These are phyloP conservation scores for Sporothrix mexicana DNA, from an alignment of 2,329 filamentous ascomycete genomes.

Conservation along the genomic window DNA sequence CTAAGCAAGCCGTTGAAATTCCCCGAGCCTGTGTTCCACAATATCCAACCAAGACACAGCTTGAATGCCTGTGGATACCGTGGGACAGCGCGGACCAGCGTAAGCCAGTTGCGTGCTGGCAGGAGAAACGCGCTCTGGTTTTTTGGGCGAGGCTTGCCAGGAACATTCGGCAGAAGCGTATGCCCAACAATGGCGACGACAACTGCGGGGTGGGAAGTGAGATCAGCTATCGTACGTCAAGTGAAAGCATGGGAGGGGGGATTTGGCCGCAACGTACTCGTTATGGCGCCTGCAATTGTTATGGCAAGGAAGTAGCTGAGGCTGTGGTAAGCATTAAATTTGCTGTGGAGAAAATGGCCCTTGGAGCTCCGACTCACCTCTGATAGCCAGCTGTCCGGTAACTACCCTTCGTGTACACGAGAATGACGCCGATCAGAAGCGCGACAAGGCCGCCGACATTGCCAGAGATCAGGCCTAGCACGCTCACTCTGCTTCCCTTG, in stretches of 20 bases:
- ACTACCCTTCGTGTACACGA: constrained; percentile 23
- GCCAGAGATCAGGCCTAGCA: constrained; percentile 22
- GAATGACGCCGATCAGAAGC: constrained; percentile 30
- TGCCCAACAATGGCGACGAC: constrained; percentile 11
- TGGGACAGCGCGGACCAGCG: constrained; percentile 2
- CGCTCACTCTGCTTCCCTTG: constrained; percentile 30
- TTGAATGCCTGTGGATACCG: constrained; percentile 30
- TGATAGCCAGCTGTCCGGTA: constrained; percentile 16
- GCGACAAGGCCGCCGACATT: constrained; percentile 30
- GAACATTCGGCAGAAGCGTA: constrained; percentile 21
- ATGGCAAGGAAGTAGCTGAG: constrained; percentile 27
- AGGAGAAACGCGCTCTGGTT: neutral
- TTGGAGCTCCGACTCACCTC: neutral
- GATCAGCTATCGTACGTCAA: neutral
- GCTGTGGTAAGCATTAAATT: neutral
- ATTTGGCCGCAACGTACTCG: neutral
- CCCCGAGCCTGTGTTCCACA: constrained; percentile 31
- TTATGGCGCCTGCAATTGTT: constrained; percentile 27
- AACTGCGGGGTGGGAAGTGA: neutral
- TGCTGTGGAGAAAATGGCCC: neutral
- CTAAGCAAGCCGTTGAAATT: constrained; percentile 26
- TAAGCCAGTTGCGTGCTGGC: neutral
- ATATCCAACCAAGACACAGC: constrained; percentile 30
- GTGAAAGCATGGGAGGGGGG: neutral
- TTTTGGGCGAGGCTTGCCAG: neutral